Base-by-base conservation (phyloP, 2,329 filamentous ascomycete genomes). In the Colletotrichum tanaceti region DNA sequence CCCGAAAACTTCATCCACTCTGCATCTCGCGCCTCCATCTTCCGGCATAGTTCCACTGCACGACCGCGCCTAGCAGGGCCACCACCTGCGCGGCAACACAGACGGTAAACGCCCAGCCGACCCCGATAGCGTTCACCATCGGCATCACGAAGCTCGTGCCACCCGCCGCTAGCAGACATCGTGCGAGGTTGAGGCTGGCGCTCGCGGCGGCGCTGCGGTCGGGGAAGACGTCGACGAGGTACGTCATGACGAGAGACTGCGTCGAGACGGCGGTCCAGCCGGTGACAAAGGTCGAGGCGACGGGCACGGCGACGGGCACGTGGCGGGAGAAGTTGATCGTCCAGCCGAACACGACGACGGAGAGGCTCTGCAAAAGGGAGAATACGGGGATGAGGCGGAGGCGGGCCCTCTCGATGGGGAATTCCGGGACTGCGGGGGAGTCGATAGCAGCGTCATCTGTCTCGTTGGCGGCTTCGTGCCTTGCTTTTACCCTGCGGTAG, bases 311-410 rank as follows among this genome's bases (percentile, higher is more conserved):
- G 20, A 87, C 84, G 53, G 82, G 83, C 0, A 85, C 79, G 0
- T 71, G 70, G 0, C 77, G 58, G 0, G 76, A 70, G 60, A 81
- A 83, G 16, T 85, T 77, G 9, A 86, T 80, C 0, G 82, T 84
- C 85, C 86, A 88, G 41, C 86, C 85, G 55, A 87, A 87, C 24
- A 82, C 71, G 1, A 86, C 53, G 18, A 86, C 79, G 0, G 85
- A 83, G 0, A 80, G 55, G 50, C 81, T 83, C 65, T 87, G 83
- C 0, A 84, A 14, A 4, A 80, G 22, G 0, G 80, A 77, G 58
- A 85, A 85, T 0, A 84, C 24, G 0, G 82, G 83, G 0, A 86
- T 74, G 0, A 84, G 79, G 2, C 84, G 81, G 1, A 88, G 80
- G 0, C 86, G 83, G 0, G 85, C 84, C 39, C 77, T 81, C 72